phyloP scores from a whole-genome alignment of 177 flowering plant genomes.

The Vitis hybrid region DNA sequence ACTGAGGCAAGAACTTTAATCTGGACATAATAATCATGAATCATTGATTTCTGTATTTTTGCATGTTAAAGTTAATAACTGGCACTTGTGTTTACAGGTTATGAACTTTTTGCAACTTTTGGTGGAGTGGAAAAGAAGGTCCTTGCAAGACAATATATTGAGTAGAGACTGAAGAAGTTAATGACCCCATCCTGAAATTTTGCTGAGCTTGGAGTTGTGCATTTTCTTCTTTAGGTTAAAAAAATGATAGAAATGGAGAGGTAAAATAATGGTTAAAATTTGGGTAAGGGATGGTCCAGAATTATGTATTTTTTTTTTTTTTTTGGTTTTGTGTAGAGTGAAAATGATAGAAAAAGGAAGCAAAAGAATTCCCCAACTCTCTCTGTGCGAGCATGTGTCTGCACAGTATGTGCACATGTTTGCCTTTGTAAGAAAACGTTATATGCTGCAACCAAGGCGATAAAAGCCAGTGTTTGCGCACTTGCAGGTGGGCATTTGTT shows the following conservation, averaged over 20 bases:
- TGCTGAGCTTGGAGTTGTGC: no score
- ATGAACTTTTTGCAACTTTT: slow-evolving; percentile 62
- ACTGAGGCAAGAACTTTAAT: slow-evolving; percentile 48
- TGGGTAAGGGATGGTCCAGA: background rate
- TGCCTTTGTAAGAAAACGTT: background rate
- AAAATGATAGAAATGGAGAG: no score
- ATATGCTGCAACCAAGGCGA: background rate
- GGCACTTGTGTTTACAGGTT: slow-evolving; percentile 33
- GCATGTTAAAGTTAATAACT: background rate
- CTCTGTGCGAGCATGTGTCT: no score
- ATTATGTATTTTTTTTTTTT: background rate
- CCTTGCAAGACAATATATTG: slow-evolving; percentile 6
- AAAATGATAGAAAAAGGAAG: background rate
- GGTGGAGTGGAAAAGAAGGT: slow-evolving; percentile 55
- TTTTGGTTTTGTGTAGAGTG: background rate
- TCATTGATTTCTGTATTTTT: background rate
- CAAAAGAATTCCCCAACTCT: background rate
- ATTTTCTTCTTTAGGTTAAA: no score
- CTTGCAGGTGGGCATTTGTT: background rate
- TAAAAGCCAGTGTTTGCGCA: no score
- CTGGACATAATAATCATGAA: no score
- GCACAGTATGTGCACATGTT: background rate
- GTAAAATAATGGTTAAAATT: background rate
- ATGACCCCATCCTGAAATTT: background rate
- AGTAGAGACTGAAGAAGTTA: background rate